Percentiles rank a stretch among this genome's conserved stretches.
Conservation (phyloP, 192 early-diverging fungal genomes). For the Coemansia sp. region DNA sequence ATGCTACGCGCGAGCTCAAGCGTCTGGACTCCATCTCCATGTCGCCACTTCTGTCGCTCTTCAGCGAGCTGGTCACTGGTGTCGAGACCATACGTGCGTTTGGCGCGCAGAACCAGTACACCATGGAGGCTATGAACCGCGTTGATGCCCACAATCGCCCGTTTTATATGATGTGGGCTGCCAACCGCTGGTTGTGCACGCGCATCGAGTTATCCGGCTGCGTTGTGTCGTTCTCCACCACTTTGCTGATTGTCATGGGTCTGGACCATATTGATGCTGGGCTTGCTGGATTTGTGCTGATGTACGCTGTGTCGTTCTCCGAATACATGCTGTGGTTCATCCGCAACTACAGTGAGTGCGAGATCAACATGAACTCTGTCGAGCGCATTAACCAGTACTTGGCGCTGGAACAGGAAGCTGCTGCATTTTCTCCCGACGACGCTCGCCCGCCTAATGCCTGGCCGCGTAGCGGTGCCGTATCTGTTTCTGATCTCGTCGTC, state of each 20-base stretch:
- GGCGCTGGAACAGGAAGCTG: conserved; percentile 75
- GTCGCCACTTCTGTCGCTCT: conserved; percentile 77
- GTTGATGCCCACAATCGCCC: conserved; percentile 82
- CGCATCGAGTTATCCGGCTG: conserved; percentile 80
- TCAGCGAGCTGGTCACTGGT: conserved; percentile 77
- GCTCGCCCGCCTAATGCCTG: conserved; percentile 58
- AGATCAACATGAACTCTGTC: conserved; percentile 85
- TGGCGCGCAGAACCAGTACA: conserved; percentile 73
- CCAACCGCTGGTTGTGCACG: conserved; percentile 89
- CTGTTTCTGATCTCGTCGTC: conserved; percentile 65
- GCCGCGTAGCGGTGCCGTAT: conserved; percentile 72
- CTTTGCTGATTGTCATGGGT: conserved; percentile 61
- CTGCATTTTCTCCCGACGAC: conserved; percentile 22
- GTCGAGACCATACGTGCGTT: conserved; percentile 84
- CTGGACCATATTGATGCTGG: conserved; percentile 73
- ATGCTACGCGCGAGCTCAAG: conserved; percentile 84
- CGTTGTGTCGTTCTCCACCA: conserved; percentile 72
- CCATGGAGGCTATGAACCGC: conserved; percentile 60
- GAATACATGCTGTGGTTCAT: conserved; percentile 79
- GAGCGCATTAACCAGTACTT: conserved; percentile 88
- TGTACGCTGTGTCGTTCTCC: conserved; percentile 85
- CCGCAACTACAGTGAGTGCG: conserved; percentile 76
- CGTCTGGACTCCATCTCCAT: conserved; percentile 77
- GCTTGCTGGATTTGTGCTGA: conserved; percentile 82
- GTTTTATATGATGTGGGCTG: conserved; percentile 82